Evolutionary conservation across 192 early-diverging fungal genomes (phyloP), one percentile per base, ranked within the genome.

Genomic region (Coemansia sp.): DNA sequence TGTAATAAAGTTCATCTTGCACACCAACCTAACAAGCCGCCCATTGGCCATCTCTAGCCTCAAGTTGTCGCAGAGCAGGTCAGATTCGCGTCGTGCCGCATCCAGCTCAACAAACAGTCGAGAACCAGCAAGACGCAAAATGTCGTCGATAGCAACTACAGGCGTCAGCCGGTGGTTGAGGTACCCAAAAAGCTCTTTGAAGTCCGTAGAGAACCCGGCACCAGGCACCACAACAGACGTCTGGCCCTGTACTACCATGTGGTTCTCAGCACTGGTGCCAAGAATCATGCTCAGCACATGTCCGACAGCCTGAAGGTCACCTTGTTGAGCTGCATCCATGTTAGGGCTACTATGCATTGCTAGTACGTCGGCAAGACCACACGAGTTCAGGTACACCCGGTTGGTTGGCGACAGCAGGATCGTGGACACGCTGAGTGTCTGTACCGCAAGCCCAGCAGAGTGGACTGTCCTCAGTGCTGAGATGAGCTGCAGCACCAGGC

Each of bases 1-100:
- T 66, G 92, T 92, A 63, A 99, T 94, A 68, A 94, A 95, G 21
- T 91, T 94, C 46, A 98, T 83, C 76, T 98, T 96, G 78, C 87
- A 89, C 40, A 99, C 38, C 34, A 99, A 70, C 31, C 95, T 79
- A n/a, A 91, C 86, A 38, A 98, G 62, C 24, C 97, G 88, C 31
- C 92, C 94, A 65, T 99, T 99, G 75, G 95, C 89, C 48, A 94
- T 84, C 79, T 99, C 97, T 31, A 87, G 79, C 33, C 82, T 73
- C 60, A 98, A 76, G 56, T 91, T 93, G 37, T 74, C 85, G 76
- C 92, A 89, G 50, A 98, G 83, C 43, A 87, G 57, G 68, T 99
- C 97, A 24, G 90, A 83, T 60, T 87, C 88, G 63, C 71, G 71
- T 0, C 69, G 61, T 6, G 62, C 65, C 8, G 69, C 68, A 46